phyloP scores from a whole-genome alignment of 148 eudicot genomes.

The Diospyros lotus region DNA sequence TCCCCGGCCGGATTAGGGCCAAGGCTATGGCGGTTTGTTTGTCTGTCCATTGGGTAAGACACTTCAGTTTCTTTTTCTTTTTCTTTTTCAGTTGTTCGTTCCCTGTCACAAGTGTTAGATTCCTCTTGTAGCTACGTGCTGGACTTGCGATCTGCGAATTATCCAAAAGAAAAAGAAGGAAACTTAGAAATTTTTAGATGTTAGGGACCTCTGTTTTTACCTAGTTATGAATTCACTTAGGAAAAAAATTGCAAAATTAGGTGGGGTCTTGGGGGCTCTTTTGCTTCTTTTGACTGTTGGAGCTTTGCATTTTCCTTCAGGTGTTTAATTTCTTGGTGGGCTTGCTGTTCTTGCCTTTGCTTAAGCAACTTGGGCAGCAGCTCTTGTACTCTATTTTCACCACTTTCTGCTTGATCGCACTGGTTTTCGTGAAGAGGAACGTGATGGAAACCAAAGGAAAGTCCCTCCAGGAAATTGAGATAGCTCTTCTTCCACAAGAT shows the following conservation, averaged over 20 bases:
- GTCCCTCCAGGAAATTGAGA: slow-evolving; percentile 94
- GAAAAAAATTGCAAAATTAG: not conserved
- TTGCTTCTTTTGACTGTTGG: not conserved
- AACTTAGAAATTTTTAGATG: too few species aligned
- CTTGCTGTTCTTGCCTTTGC: slow-evolving; percentile 81
- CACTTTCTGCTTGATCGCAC: slow-evolving; percentile 76
- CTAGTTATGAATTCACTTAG: not conserved
- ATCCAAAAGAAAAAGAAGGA: too few species aligned
- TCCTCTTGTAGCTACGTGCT: not conserved
- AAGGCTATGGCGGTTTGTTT: slow-evolving; percentile 96
- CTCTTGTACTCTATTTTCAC: slow-evolving; percentile 73
- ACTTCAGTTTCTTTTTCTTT: not conserved
- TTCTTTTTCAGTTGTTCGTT: not conserved
- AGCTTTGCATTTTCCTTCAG: slow-evolving; percentile 25
- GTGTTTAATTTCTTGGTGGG: slow-evolving; percentile 87
- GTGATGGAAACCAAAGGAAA: slow-evolving; percentile 96
- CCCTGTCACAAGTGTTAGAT: not conserved
- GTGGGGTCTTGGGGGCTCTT: not conserved
- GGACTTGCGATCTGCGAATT: too few species aligned
- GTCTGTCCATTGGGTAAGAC: slow-evolving; percentile 91
- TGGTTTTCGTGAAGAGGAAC: slow-evolving; percentile 71
- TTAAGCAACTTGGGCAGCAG: slow-evolving; percentile 72
- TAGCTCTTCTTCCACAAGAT: slow-evolving; percentile 75
- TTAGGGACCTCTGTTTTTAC: too few species aligned
- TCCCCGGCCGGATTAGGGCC: slow-evolving; percentile 86